Percentiles rank a stretch among this genome's conserved stretches.
These are phyloP conservation scores for Tillandsia fasciculata DNA, from an alignment of 176 grass and related monocot species.

Conservation along the genomic window DNA sequence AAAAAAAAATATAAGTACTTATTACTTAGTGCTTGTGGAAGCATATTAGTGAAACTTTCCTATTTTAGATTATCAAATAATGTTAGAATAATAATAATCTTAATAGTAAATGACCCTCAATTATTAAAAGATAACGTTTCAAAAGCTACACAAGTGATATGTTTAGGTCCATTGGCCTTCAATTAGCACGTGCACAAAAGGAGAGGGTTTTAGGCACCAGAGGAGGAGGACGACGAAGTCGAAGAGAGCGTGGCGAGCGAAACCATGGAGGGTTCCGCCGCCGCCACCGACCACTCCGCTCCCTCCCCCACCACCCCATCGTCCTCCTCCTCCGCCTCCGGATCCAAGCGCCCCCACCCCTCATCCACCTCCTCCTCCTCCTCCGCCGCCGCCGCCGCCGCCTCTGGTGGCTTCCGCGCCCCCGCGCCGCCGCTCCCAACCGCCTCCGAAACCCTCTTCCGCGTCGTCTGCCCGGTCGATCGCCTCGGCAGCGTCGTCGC, in stretches of 20 bases:
- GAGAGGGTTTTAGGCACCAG: too few relatives aligned
- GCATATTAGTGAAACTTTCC: too few relatives aligned
- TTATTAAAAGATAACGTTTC: too few relatives aligned
- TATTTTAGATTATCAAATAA: too few relatives aligned
- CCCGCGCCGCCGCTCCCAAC: background rate
- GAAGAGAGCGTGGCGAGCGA: background rate
- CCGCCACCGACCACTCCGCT: background rate
- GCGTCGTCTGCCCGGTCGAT: conserved; percentile 37
- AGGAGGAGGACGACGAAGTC: too few relatives aligned
- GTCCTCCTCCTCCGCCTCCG: conserved; percentile 14
- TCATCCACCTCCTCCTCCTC: background rate
- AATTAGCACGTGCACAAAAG: too few relatives aligned
- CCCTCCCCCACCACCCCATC: conserved; percentile 22
- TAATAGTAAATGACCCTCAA: too few relatives aligned
- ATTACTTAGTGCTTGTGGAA: too few relatives aligned
- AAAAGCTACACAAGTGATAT: too few relatives aligned
- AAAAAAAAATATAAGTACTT: too few relatives aligned
- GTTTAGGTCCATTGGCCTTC: too few relatives aligned
- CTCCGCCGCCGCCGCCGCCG: background rate
- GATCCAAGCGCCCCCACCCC: conserved; percentile 23
- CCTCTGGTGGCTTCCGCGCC: background rate
- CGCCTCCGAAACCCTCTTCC: conserved; percentile 22
- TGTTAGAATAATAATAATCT: too few relatives aligned
- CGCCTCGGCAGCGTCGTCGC: conserved; percentile 15
- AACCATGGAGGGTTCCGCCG: conserved; percentile 31